A percentile compares a stretch with the other conserved stretches of the same genome.
Conservation (phyloP, 306 rosid species). For the Benincasa hispida region DNA sequence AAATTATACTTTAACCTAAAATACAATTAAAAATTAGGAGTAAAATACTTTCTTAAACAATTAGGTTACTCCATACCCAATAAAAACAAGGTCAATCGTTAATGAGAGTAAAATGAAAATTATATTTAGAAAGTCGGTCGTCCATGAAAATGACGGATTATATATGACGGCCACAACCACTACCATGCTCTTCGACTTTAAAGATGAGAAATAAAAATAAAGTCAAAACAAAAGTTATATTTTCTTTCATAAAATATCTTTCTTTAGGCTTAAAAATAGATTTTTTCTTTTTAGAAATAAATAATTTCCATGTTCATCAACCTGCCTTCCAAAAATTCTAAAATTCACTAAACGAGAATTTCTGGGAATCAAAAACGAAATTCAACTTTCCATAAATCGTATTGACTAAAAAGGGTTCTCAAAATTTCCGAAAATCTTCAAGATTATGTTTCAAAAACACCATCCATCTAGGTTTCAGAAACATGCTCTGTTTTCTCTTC, state of each 20-base stretch:
- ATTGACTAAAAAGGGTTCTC: too few species aligned
- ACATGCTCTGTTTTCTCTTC: not conserved
- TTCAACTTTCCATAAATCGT: not conserved
- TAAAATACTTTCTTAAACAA: too few species aligned
- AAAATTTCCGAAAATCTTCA: not conserved
- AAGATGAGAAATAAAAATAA: not conserved
- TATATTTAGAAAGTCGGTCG: not conserved
- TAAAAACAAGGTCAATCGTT: too few species aligned
- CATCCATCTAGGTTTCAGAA: not conserved
- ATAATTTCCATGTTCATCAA: not conserved
- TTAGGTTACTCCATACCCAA: too few species aligned
- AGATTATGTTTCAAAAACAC: not conserved
- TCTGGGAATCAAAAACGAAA: not conserved
- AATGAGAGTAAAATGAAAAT: too few species aligned
- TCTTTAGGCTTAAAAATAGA: not conserved
- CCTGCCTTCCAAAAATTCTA: not conserved
- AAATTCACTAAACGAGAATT: not conserved
- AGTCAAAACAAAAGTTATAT: not conserved
- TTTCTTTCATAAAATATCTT: not conserved
- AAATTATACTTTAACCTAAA: too few species aligned
- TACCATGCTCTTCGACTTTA: not conserved
- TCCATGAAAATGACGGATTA: not conserved
- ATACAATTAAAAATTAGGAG: too few species aligned
- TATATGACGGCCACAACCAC: not conserved
- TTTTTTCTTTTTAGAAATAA: too few species aligned